phyloP scores from a whole-genome alignment of 108 stramenopile genomes.

The Cylindrotheca fusiformis region DNA sequence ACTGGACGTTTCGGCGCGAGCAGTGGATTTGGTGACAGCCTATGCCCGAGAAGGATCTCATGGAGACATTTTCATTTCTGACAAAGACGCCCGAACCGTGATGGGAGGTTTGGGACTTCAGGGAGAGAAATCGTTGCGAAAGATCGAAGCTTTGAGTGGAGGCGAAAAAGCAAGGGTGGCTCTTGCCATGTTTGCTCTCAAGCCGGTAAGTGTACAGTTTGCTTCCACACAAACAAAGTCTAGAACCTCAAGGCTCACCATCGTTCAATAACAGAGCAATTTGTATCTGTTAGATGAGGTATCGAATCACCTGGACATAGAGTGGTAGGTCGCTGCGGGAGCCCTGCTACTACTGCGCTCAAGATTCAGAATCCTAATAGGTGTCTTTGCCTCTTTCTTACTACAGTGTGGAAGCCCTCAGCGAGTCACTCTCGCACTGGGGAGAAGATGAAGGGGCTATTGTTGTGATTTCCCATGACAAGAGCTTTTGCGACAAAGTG shows the following conservation, averaged over 20 bases:
- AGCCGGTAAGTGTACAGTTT: constrained; percentile 31
- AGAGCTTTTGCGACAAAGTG: constrained; percentile 82
- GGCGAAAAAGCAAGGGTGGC: constrained; percentile 88
- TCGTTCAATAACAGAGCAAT: constrained; percentile 34
- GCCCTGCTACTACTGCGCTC: too few relatives aligned
- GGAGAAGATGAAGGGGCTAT: constrained; percentile 74
- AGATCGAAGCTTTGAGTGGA: constrained; percentile 53
- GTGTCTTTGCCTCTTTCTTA: too few relatives aligned
- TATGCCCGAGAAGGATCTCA: constrained; percentile 61
- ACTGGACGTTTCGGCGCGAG: constrained; percentile 57
- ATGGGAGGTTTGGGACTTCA: constrained; percentile 79
- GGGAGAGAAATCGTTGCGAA: constrained; percentile 77
- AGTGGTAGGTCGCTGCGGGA: constrained; percentile 32
- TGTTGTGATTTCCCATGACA: constrained; percentile 92
- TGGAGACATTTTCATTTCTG: constrained; percentile 67
- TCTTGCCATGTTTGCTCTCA: constrained; percentile 78
- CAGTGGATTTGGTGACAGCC: constrained; percentile 74
- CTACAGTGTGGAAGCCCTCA: constrained; percentile 71
- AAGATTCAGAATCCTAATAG: too few relatives aligned
- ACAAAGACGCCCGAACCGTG: constrained; percentile 69
- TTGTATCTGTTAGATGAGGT: constrained; percentile 73
- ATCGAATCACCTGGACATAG: constrained; percentile 54
- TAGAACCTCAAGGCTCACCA: too few relatives aligned
- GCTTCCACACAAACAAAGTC: too few relatives aligned
- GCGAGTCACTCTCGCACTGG: constrained; percentile 73